Evolutionary conservation across 2,329 filamentous ascomycete genomes (phyloP).

Genomic region (Diaporthe helianthi): DNA sequence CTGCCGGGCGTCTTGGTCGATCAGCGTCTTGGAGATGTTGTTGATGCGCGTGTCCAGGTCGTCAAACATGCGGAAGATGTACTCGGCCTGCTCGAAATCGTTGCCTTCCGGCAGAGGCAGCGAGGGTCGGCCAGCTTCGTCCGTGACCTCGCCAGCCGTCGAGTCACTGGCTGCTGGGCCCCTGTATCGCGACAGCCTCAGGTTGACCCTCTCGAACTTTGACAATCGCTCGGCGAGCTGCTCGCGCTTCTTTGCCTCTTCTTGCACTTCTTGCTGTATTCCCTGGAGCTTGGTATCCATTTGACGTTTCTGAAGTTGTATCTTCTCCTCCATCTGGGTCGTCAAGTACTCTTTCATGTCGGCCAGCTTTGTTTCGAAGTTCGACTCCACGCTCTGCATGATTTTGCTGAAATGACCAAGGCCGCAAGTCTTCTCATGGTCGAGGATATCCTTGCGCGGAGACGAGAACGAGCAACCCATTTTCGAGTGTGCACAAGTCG

Average conservation of each 20-base stretch:
- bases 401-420: not conserved
- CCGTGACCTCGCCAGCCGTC: not conserved
- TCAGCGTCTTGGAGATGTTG: constrained; percentile 62
- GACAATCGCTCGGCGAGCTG: constrained; percentile 9
- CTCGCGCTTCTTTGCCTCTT: constrained; percentile 13
- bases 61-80: constrained; percentile 54
- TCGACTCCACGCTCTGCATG: constrained; percentile 2
- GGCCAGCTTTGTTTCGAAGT: not conserved
- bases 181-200: not conserved
- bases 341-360: constrained; percentile 3
- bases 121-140: not conserved
- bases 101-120: constrained; percentile 5
- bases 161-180: not conserved
- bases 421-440: constrained; percentile 49
- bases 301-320: constrained; percentile 24
- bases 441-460: constrained; percentile 43
- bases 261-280: not conserved
- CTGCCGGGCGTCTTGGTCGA: constrained; percentile 65
- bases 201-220: not conserved
- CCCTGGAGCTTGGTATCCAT: constrained; percentile 1
- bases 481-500: constrained; percentile 4
- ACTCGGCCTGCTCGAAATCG: constrained; percentile 44
- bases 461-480: constrained; percentile 46
- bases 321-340: constrained; percentile 7
- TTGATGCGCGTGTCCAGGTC: constrained; percentile 64